Percentiles rank a stretch among this genome's conserved stretches.
phyloP scores from a whole-genome alignment of 1,139 yeast species.

The Blastobotrys serpentis region DNA sequence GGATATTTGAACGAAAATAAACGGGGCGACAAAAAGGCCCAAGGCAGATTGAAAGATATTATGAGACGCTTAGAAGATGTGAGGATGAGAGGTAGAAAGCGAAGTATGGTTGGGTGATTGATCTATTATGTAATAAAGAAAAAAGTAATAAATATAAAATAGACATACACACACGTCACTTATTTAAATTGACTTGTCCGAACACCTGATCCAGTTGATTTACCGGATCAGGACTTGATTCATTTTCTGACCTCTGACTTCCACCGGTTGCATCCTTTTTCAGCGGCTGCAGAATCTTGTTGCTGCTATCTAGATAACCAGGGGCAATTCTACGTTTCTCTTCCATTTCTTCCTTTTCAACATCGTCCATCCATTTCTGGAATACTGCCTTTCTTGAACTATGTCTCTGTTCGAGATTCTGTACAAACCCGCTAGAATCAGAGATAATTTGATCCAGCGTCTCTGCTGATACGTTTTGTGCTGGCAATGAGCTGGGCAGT shows the following conservation, averaged over 20 bases:
- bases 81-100: slow-evolving; percentile 86
- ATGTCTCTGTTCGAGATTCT: slow-evolving; percentile 31
- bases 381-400: slow-evolving; percentile 32
- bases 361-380: slow-evolving; percentile 37
- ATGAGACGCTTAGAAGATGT: slow-evolving; percentile 73
- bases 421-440: slow-evolving; percentile 32
- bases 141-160: background rate
- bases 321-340: slow-evolving; percentile 44
- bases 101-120: slow-evolving; percentile 81
- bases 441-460: slow-evolving; percentile 23
- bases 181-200: slow-evolving; percentile 20
- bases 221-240: slow-evolving; percentile 10
- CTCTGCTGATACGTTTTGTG: slow-evolving; percentile 10
- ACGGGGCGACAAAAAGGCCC: slow-evolving; percentile 29
- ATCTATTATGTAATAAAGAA: background rate
- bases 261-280: slow-evolving; percentile 13
- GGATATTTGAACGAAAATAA: slow-evolving; percentile 54
- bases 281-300: slow-evolving; percentile 33
- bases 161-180: background rate
- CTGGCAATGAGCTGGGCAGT: slow-evolving; percentile 21
- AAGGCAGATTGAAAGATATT: slow-evolving; percentile 51
- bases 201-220: slow-evolving; percentile 23
- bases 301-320: slow-evolving; percentile 42
- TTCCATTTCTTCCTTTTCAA: slow-evolving; percentile 28
- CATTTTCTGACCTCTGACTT: too few relatives aligned